phyloP scores from a whole-genome alignment of 2,329 filamentous ascomycete genomes.

The Tolypocladium ophioglossoides region DNA sequence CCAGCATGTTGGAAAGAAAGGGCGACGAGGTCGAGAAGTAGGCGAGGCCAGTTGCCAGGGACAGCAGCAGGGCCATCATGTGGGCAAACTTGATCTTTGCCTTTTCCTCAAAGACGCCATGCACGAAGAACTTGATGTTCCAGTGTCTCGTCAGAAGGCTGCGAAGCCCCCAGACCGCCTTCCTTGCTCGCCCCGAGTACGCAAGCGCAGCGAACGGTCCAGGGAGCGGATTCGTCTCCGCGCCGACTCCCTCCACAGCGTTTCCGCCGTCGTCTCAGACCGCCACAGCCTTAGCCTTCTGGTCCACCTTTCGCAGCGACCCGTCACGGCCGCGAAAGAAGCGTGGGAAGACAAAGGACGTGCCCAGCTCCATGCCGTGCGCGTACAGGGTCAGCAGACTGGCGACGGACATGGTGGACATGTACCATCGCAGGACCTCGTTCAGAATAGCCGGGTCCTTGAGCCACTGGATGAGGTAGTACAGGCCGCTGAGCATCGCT shows the following conservation, averaged over 20 bases:
- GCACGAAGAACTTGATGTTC: constrained; percentile 38
- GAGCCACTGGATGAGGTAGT: constrained; percentile 83
- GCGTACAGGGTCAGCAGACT: constrained; percentile 63
- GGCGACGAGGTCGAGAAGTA: constrained; percentile 56
- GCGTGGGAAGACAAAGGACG: constrained; percentile 62
- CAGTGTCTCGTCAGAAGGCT: constrained; percentile 40
- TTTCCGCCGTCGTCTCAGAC: constrained; percentile 24
- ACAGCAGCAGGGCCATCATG: constrained; percentile 43
- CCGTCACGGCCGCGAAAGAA: constrained; percentile 46
- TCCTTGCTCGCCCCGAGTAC: constrained; percentile 9
- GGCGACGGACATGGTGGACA: constrained; percentile 68
- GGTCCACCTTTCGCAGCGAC: constrained; percentile 33
- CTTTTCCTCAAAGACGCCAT: constrained; percentile 36
- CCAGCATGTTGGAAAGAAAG: constrained; percentile 71
- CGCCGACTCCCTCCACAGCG: constrained; percentile 11
- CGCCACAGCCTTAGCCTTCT: constrained; percentile 26
- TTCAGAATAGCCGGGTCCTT: constrained; percentile 74
- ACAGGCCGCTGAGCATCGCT: constrained; percentile 60
- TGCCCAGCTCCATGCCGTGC: constrained; percentile 55
- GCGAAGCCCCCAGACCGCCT: constrained; percentile 37
- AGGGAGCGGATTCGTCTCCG: constrained; percentile 18
- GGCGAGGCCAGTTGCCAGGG: constrained; percentile 41
- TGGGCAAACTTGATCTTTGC: constrained; percentile 45
- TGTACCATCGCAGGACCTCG: constrained; percentile 73
- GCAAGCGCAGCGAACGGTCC: constrained; percentile 23